Evolutionary conservation across 257 asterid genomes (phyloP).

Genomic region (Solanum paucissectum): DNA sequence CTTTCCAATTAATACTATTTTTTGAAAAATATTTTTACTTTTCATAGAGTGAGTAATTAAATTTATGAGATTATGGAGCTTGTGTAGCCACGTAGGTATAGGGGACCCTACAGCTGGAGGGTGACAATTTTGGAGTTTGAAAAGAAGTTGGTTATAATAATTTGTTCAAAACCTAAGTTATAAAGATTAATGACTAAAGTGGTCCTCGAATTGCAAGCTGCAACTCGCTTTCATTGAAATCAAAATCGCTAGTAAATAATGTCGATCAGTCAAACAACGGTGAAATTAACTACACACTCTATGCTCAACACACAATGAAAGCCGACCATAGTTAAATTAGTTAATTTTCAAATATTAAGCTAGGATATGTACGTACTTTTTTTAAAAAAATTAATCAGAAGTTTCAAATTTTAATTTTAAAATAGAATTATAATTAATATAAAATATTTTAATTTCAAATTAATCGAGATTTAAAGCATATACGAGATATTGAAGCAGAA

Average conservation of each 20-base stretch:
- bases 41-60: neutral
- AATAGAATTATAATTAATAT: neutral
- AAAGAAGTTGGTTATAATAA: conserved; percentile 11
- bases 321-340: neutral
- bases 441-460: neutral
- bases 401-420: accelerated
- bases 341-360: neutral
- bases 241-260: neutral
- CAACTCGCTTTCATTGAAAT: neutral
- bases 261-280: too few species aligned
- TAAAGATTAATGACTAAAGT: neutral
- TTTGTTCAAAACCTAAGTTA: neutral
- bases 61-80: conserved; percentile 16
- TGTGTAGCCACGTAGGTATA: conserved; percentile 39
- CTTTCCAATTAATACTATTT: neutral
- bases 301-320: neutral
- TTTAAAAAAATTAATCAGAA: neutral
- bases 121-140: conserved; percentile 11
- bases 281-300: neutral
- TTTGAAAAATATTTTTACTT: neutral
- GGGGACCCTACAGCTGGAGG: neutral
- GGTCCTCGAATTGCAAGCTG: neutral
- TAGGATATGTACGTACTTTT: neutral
- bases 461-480: neutral
- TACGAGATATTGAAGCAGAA: accelerated